Conservation (phyloP, 768 basidiomycete genomes). For the Lentinula raphanica region DNA sequence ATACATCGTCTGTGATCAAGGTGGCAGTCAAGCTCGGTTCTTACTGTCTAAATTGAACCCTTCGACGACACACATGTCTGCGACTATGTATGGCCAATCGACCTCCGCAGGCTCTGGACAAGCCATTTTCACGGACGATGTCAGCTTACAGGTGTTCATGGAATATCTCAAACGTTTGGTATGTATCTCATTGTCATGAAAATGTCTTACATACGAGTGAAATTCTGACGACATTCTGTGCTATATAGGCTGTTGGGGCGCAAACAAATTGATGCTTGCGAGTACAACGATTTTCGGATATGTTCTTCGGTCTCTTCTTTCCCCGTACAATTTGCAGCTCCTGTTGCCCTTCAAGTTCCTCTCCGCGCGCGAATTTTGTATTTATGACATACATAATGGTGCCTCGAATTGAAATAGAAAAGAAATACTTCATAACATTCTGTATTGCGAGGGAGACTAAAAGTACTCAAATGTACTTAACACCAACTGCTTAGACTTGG, state of each 20-base stretch:
- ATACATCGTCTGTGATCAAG: constrained; percentile 97
- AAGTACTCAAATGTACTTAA: no score
- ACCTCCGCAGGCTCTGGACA: constrained; percentile 67
- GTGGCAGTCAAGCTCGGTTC: constrained; percentile 98
- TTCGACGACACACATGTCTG: constrained; percentile 95
- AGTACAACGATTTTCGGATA: background rate
- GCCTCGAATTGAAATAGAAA: background rate
- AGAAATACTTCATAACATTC: no score
- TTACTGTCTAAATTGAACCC: constrained; percentile 94
- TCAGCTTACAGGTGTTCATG: constrained; percentile 97
- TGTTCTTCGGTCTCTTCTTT: background rate
- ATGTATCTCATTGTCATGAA: constrained; percentile 22
- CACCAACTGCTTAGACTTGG: no score
- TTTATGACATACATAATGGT: background rate
- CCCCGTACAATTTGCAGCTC: background rate
- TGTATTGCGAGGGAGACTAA: no score
- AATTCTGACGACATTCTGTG: background rate
- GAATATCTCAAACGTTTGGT: constrained; percentile 93
- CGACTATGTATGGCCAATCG: constrained; percentile 81
- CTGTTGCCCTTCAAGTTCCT: background rate
- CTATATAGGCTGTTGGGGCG: constrained; percentile 55
- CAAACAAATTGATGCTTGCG: constrained; percentile 47
- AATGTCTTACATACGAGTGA: background rate
- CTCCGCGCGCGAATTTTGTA: background rate
- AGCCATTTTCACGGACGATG: constrained; percentile 98